A percentile compares a stretch with the other conserved stretches of the same genome.
phyloP scores from a whole-genome alignment of 495 filamentous ascomycete genomes.

The Sabuloglossum arenarium region DNA sequence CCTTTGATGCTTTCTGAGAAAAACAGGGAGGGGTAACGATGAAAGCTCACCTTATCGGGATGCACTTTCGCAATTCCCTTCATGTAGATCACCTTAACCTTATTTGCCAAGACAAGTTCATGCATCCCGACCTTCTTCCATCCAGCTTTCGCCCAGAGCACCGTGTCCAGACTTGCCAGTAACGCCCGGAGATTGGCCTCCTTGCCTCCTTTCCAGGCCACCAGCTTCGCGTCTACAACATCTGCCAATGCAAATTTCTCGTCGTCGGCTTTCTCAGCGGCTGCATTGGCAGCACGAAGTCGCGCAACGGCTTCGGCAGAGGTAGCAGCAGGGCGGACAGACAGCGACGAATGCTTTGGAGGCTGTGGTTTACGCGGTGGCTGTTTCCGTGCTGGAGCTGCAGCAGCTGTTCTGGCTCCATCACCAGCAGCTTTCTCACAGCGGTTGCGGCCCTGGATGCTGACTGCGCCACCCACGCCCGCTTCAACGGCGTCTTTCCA shows the following conservation, averaged over 20 bases:
- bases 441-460: conserved; percentile 67
- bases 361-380: conserved; percentile 10
- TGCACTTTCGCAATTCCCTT: conserved; percentile 97
- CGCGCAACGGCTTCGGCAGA: conserved; percentile 45
- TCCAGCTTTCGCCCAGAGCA: conserved; percentile 77
- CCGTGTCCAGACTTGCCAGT: conserved; percentile 66
- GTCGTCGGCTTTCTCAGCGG: conserved; percentile 63
- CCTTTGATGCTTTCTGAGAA: neutral
- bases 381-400: neutral
- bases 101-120: conserved; percentile 71
- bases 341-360: conserved; percentile 14
- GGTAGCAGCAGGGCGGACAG: conserved; percentile 11
- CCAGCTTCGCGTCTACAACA: conserved; percentile 54
- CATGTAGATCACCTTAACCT: conserved; percentile 96
- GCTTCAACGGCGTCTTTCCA: conserved; percentile 73
- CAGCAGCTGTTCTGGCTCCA: conserved; percentile 26
- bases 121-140: conserved; percentile 96
- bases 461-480: conserved; percentile 61
- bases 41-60: conserved; percentile 73
- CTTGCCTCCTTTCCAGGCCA: conserved; percentile 69
- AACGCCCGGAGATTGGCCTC: conserved; percentile 81
- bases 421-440: conserved; percentile 67
- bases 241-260: conserved; percentile 84
- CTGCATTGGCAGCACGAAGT: conserved; percentile 61
- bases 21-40: neutral